Base-by-base conservation (phyloP, 306 rosid genomes). In the Corylus avellana region DNA sequence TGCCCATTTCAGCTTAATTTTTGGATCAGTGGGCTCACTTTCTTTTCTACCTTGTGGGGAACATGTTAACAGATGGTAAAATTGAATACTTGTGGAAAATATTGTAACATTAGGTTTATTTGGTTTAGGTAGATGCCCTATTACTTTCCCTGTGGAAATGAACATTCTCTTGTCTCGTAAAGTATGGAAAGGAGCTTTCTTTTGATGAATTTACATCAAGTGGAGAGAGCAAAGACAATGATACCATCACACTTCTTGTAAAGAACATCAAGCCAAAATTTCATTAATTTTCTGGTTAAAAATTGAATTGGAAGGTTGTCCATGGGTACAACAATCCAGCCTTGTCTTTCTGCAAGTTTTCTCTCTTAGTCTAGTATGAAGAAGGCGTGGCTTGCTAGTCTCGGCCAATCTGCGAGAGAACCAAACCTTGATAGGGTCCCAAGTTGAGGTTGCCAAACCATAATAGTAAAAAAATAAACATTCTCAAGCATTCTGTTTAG, bases 391-490 rank as follows among this genome's bases (percentile, higher is more conserved):
- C 39, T 61, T 61, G 27, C 42, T 61, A 25, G 6, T 61, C 68
- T 27, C 1, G 27, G 16, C 8, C 35, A 25, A 12, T 61, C 68
- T 11, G 37, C 68, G 2, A 61, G 68, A 27, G 11, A 11, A 61
- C 13, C 39, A 27, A 22, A 11, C 22, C 67, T 61, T 61, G 14
- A 12, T 61, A 10, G 39, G 67, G 39, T 3, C 37, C 5, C 17
- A 25, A 22, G 67, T 5, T 61, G 67, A 25, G 17, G 67, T 61
- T 5, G 25, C 4, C 67, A 27, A 58, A 72, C 54, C 35, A 68
- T 25, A 71, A 42, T 67, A 48, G 47, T 35, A 74, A 55, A 54
- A 49, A 22, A 70, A 62, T 57, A 42, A 57, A 77, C 17, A 58
- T 20, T 58, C 32, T 5, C 9, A 63, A 18, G 53, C 37, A 64